Evolutionary conservation across 192 early-diverging fungal genomes (phyloP), one percentile per base, ranked within the genome.

Genomic region (Coemansia sp.): DNA sequence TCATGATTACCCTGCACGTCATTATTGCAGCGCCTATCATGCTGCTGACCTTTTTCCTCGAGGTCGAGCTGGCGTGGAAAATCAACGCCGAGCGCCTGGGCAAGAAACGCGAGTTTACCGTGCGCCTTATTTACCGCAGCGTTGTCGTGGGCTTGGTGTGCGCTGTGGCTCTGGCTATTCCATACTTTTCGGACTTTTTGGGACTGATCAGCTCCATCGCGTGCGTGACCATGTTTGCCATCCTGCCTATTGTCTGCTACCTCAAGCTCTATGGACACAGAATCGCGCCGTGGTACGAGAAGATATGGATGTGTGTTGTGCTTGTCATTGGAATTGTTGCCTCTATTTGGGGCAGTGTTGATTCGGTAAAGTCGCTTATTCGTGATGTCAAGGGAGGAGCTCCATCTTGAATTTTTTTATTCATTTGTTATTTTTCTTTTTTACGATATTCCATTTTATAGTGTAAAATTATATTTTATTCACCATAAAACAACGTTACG

Each of bases 101-200:
- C 19, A 74, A 69, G 48, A 40, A 56, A 21, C 46, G 69, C 26
- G 85, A 90, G 56, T 84, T 83, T 38, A 42, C 68, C 0, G 67
- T 84, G 33, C 85, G 84, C 3, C 44, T 83, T 7, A 33, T 80
- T 0, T 81, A 86, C 37, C 82, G 91, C 36, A 62, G 75, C 18
- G 53, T 62, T 8, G 80, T 91, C 8, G 74, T 89, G 15, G 73
- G 79, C 1, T 17, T 79, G 0, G 72, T 87, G n/a, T 77, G 78
- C 15, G 78, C 74, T 0, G 67, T 90, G 26, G 84, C 90, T 3
- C 66, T 88, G 21, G 84, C 78, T 22, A 82, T 92, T 14, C 89
- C 90, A 7, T 90, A 80, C 72, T 92, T 93, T 68, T 77, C 88
- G 9, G 92, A 92, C 65, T 81, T 91, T 26, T 39, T 93, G 76